Conservation (phyloP, 352 stramenopile genomes). For the Pythium rishiriense region DNA sequence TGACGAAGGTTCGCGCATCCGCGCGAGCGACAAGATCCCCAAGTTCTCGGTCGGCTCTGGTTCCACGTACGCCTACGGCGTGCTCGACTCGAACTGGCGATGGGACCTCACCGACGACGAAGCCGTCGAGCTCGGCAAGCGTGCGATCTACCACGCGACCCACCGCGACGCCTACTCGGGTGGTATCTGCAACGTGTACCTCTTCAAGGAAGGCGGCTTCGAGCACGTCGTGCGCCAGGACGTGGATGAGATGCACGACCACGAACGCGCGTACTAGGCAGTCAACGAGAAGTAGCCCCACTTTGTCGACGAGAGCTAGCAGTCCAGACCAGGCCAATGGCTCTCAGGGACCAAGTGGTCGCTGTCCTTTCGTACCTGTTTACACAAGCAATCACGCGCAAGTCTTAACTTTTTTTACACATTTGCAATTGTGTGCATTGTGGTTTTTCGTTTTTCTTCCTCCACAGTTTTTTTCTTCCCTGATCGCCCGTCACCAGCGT, state of each 20-base stretch:
- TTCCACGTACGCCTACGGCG: constrained; percentile 99
- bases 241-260: constrained; percentile 98
- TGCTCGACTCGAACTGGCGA: constrained; percentile 97
- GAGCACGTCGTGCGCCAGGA: constrained; percentile 96
- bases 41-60: constrained; percentile 99
- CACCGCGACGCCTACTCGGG: constrained; percentile 99
- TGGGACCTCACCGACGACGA: constrained; percentile 98
- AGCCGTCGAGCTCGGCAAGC: constrained; percentile 98
- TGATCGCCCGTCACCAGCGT: constrained; percentile 44
- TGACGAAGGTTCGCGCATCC: constrained; percentile 97
- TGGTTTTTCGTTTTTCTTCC: constrained; percentile 13
- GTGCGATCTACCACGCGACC: constrained; percentile 99
- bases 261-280: constrained; percentile 48
- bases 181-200: constrained; percentile 96
- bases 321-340: too few species aligned
- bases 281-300: too few species aligned
- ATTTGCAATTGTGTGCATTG: background rate
- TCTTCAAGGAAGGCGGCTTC: constrained; percentile 98
- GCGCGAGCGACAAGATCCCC: constrained; percentile 92
- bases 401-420: constrained; percentile 15
- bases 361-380: too few species aligned
- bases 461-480: constrained; percentile 20
- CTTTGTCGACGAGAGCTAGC: too few species aligned
- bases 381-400: too few species aligned
- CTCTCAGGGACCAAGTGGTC: too few species aligned